Evolutionary conservation across 768 basidiomycete genomes (phyloP).

Genomic region (Gloeopeniophorella convolvens): DNA sequence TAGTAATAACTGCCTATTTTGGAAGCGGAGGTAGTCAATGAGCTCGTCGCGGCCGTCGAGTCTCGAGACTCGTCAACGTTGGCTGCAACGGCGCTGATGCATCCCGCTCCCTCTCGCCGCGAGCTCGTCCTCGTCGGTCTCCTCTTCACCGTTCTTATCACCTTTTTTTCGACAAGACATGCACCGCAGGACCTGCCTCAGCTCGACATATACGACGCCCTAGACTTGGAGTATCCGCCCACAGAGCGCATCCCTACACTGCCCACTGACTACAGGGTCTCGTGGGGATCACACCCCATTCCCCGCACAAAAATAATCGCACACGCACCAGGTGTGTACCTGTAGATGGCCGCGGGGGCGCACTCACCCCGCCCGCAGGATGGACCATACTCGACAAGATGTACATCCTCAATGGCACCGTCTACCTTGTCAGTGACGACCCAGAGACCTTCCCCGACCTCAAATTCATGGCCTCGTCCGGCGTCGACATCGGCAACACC

Average conservation of each 20-base stretch:
- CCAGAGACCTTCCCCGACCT: conserved; percentile 61
- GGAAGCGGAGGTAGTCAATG: too few species aligned
- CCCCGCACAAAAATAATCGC: conserved; percentile 62
- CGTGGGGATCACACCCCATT: conserved; percentile 30
- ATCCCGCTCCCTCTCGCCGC: conserved; percentile 24
- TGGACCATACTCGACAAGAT: conserved; percentile 88
- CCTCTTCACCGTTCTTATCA: conserved; percentile 26
- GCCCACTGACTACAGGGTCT: conserved; percentile 10
- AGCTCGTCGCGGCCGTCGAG: neutral
- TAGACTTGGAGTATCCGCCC: too few species aligned
- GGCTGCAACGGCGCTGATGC: conserved; percentile 2
- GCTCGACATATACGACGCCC: neutral
- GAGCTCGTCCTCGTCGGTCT: conserved; percentile 27
- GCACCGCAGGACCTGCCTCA: neutral
- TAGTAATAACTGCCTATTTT: too few species aligned
- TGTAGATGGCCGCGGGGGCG: too few species aligned
- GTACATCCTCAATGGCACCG: conserved; percentile 74
- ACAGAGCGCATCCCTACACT: conserved; percentile 4
- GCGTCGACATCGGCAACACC: conserved; percentile 50
- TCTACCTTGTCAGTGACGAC: conserved; percentile 74
- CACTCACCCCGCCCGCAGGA: conserved; percentile 39
- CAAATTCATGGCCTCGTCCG: conserved; percentile 66
- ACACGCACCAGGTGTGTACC: conserved; percentile 60
- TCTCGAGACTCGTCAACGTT: neutral
- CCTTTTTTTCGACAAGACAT: conserved; percentile 3